These are phyloP conservation scores for Cladosporium sphaerospermum DNA, from an alignment of 2,329 filamentous ascomycete genomes.

Conservation along the genomic window DNA sequence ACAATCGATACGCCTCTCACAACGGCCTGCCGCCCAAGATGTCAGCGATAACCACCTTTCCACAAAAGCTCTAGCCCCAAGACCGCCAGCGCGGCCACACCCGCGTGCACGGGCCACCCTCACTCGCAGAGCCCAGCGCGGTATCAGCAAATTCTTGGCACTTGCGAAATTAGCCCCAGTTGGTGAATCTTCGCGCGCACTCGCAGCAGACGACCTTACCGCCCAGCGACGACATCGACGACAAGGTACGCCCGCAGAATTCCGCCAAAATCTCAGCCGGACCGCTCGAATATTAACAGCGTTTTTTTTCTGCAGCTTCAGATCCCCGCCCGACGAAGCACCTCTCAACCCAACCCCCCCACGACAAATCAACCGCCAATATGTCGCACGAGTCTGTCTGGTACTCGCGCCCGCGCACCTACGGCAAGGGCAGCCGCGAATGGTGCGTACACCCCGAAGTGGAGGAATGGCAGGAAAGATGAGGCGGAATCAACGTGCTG, in stretches of 20 bases:
- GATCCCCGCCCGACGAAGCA: slow-evolving; percentile 13
- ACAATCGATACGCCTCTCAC: too few relatives aligned
- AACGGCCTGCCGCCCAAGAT: too few relatives aligned
- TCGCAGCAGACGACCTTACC: slow-evolving; percentile 1
- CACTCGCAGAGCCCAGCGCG: too few relatives aligned
- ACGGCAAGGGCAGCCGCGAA: slow-evolving; percentile 90
- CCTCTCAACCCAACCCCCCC: neutral
- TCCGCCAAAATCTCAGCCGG: neutral
- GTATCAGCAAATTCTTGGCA: too few relatives aligned
- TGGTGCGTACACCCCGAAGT: slow-evolving; percentile 60
- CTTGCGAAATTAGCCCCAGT: slow-evolving; percentile 4
- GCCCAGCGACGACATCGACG: slow-evolving; percentile 12
- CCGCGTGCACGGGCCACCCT: too few relatives aligned
- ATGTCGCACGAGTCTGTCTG: slow-evolving; percentile 96
- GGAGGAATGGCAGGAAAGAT: slow-evolving; percentile 4
- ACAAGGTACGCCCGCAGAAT: slow-evolving; percentile 10
- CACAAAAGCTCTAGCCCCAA: too few relatives aligned
- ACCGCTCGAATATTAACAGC: neutral
- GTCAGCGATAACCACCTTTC: too few relatives aligned
- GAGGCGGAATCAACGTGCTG: neutral
- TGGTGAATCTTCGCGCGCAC: slow-evolving; percentile 8
- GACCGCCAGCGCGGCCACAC: too few relatives aligned
- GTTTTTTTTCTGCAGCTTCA: slow-evolving; percentile 1
- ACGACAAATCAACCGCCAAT: slow-evolving; percentile 41
- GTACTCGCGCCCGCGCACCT: slow-evolving; percentile 95